Percentiles rank a stretch among this genome's conserved stretches.
Evolutionary conservation across 768 basidiomycete species (phyloP).

Genomic region (Tylopilus plumbeoviolaceoides): DNA sequence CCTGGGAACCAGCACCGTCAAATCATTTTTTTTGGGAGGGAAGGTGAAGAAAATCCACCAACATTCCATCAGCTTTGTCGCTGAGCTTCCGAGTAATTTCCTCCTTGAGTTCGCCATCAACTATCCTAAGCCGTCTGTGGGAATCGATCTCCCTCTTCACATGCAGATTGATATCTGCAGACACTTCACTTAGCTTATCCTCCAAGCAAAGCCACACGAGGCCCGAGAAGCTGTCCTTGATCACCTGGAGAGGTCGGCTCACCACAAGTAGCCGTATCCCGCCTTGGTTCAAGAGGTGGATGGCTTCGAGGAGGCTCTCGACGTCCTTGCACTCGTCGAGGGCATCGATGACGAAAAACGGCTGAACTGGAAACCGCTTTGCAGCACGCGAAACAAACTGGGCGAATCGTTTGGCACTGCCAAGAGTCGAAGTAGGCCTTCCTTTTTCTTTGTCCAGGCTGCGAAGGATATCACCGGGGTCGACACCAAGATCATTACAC

Average conservation of each 20-base stretch:
- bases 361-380: not conserved
- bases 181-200: not conserved
- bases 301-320: not conserved
- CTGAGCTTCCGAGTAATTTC: not conserved
- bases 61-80: not conserved
- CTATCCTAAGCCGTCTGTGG: not conserved
- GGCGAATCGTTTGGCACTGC: not conserved
- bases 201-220: not conserved
- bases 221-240: too few species aligned
- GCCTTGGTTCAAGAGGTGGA: too few species aligned
- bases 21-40: too few species aligned
- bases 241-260: too few species aligned
- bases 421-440: too few species aligned
- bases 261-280: too few species aligned
- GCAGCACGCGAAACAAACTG: not conserved
- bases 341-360: not conserved
- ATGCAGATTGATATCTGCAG: not conserved
- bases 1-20: not conserved
- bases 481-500: too few species aligned
- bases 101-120: not conserved
- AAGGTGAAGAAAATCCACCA: not conserved
- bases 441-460: too few species aligned
- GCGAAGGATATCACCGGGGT: too few species aligned
- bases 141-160: not conserved
- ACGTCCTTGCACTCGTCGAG: not conserved